These are phyloP conservation scores for Cyberlindnera euphorbiiphila DNA, from an alignment of 805 yeast genomes.

Conservation along the genomic window DNA sequence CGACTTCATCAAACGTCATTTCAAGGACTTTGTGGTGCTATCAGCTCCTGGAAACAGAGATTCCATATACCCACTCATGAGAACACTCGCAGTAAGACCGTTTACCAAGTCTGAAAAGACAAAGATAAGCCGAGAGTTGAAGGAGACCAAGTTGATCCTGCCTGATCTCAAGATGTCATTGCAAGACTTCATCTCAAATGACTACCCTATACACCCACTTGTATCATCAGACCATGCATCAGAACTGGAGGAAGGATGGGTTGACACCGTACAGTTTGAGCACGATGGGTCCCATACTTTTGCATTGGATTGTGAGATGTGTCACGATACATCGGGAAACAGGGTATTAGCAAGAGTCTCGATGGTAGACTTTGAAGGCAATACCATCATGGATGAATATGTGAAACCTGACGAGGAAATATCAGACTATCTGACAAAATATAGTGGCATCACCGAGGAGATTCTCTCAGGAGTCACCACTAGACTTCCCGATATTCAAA, in stretches of 20 bases:
- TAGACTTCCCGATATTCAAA: constrained; percentile 64
- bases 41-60: constrained; percentile 64
- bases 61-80: constrained; percentile 49
- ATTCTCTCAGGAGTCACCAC: constrained; percentile 58
- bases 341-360: constrained; percentile 78
- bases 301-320: constrained; percentile 95
- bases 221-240: constrained; percentile 20
- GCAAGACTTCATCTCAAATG: constrained; percentile 44
- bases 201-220: constrained; percentile 63
- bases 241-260: constrained; percentile 40
- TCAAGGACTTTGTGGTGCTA: constrained; percentile 45
- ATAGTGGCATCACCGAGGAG: constrained; percentile 84
- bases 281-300: constrained; percentile 62
- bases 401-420: constrained; percentile 78
- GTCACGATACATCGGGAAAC: constrained; percentile 56
- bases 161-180: constrained; percentile 50
- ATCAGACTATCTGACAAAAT: constrained; percentile 75
- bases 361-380: constrained; percentile 57
- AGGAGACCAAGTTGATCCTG: constrained; percentile 36
- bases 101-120: constrained; percentile 53
- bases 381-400: constrained; percentile 61
- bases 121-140: constrained; percentile 30
- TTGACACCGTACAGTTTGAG: constrained; percentile 47
- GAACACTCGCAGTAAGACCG: constrained; percentile 53
- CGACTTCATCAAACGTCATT: too few relatives aligned